These are phyloP conservation scores for Acidomyces sp. DNA, from an alignment of 495 filamentous ascomycete species.

Conservation along the genomic window DNA sequence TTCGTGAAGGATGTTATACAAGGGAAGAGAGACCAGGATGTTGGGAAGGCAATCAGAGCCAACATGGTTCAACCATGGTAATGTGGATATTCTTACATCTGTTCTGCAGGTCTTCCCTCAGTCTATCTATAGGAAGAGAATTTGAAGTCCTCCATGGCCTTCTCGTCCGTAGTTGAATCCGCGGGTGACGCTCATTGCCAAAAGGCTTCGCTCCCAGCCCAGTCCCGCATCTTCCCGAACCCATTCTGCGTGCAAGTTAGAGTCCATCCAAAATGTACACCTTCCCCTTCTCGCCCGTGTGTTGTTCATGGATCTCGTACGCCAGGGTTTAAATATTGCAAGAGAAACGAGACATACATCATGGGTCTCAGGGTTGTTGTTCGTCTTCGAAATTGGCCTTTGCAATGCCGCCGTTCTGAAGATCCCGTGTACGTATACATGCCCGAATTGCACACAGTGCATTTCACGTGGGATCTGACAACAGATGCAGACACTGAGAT, in stretches of 20 bases:
- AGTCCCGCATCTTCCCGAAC: too few relatives aligned
- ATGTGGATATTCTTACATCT: constrained; percentile 20
- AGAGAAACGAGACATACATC: constrained; percentile 41
- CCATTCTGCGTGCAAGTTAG: too few relatives aligned
- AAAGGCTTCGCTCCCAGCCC: too few relatives aligned
- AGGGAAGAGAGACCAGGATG: constrained; percentile 21
- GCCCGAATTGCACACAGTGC: not conserved
- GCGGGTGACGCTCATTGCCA: too few relatives aligned
- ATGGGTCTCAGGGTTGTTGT: constrained; percentile 56
- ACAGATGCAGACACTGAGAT: constrained; percentile 79
- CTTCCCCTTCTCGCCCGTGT: too few relatives aligned
- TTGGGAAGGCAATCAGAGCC: constrained; percentile 19
- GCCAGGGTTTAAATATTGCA: constrained; percentile 27
- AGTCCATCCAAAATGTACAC: too few relatives aligned
- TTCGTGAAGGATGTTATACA: constrained; percentile 21
- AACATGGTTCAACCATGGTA: constrained; percentile 13
- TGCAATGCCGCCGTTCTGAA: constrained; percentile 67
- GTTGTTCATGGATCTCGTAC: constrained; percentile 26
- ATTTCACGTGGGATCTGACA: constrained; percentile 8
- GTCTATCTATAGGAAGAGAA: too few relatives aligned
- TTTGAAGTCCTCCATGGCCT: too few relatives aligned
- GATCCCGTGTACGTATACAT: constrained; percentile 58
- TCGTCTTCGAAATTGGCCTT: constrained; percentile 61
- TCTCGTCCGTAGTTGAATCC: too few relatives aligned
- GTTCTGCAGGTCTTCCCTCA: too few relatives aligned